Conservation (phyloP, 2,329 filamentous ascomycete genomes). For the Pseudopyricularia javanii region DNA sequence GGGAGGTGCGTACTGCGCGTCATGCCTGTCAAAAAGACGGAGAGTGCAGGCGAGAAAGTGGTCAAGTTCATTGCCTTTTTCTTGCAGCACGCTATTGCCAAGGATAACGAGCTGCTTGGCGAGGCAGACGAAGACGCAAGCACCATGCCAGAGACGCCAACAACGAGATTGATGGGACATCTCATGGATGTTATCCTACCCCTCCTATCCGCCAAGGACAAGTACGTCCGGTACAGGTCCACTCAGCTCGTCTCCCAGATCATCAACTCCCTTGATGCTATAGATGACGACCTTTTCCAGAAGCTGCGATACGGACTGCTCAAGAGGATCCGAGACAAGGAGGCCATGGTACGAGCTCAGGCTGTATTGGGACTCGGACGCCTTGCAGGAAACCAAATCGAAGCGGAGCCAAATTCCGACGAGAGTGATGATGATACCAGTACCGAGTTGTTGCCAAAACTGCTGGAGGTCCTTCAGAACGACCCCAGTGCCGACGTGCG, state of each 20-base stretch:
- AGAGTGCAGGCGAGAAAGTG: conserved; percentile 73
- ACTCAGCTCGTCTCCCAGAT: conserved; percentile 86
- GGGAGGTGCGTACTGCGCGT: conserved; percentile 70
- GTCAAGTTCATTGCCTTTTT: conserved; percentile 84
- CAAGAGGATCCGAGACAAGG: conserved; percentile 85
- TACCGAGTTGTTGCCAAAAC: conserved; percentile 64
- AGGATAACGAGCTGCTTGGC: conserved; percentile 56
- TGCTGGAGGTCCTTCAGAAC: conserved; percentile 82
- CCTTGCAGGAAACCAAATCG: conserved; percentile 65
- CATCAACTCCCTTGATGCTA: conserved; percentile 81
- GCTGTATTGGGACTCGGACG: conserved; percentile 83
- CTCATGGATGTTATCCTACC: conserved; percentile 65
- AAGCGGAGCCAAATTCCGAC: conserved; percentile 57
- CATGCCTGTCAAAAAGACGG: conserved; percentile 83
- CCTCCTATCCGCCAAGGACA: conserved; percentile 78
- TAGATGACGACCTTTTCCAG: conserved; percentile 86
- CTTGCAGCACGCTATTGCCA: conserved; percentile 58
- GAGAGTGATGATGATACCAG: conserved; percentile 52
- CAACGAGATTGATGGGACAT: conserved; percentile 61
- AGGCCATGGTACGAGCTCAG: conserved; percentile 82
- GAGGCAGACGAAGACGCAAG: conserved; percentile 57
- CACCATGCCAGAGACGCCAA: conserved; percentile 71
- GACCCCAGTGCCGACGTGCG: conserved; percentile 91
- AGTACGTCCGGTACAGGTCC: conserved; percentile 77
- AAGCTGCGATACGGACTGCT: conserved; percentile 67